Conservation (phyloP, 257 asterid genomes). For the Solanum lycopersicoides region DNA sequence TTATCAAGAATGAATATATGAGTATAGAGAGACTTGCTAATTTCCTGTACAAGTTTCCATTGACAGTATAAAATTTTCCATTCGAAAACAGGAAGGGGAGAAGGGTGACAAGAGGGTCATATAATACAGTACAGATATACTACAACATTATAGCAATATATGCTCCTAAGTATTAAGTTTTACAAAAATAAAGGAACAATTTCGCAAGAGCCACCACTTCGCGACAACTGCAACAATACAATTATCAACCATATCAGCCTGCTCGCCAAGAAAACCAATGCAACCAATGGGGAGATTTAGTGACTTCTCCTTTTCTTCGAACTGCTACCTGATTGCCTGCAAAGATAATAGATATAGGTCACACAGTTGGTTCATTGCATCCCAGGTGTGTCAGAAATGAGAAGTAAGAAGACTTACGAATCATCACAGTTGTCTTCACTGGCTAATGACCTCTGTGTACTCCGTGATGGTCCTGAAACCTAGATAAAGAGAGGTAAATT, state of each 20-base stretch:
- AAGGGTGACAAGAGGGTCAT: background rate
- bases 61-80: background rate
- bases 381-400: background rate
- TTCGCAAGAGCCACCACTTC: slow-evolving; percentile 19
- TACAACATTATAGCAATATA: slow-evolving; percentile 26
- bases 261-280: background rate
- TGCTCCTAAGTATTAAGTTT: slow-evolving; percentile 13
- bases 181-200: slow-evolving; percentile 3
- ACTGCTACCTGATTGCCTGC: slow-evolving; percentile 59
- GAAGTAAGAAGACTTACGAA: slow-evolving; percentile 35
- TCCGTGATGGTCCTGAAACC: slow-evolving; percentile 42
- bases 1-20: background rate
- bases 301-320: slow-evolving; percentile 55
- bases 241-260: background rate
- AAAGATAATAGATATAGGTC: background rate
- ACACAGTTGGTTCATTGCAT: background rate
- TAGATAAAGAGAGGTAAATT: background rate
- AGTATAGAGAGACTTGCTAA: slow-evolving; percentile 5
- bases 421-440: slow-evolving; percentile 60
- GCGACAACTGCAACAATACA: slow-evolving; percentile 2
- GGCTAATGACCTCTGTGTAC: slow-evolving; percentile 50
- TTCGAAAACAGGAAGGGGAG: background rate
- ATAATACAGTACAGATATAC: slow-evolving; percentile 7
- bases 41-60: slow-evolving; percentile 28
- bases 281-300: slow-evolving; percentile 19